Percentiles rank a stretch among this genome's conserved stretches.
Evolutionary conservation across 2,329 filamentous ascomycete species (phyloP).

Genomic region (Leptographium lundbergii): DNA sequence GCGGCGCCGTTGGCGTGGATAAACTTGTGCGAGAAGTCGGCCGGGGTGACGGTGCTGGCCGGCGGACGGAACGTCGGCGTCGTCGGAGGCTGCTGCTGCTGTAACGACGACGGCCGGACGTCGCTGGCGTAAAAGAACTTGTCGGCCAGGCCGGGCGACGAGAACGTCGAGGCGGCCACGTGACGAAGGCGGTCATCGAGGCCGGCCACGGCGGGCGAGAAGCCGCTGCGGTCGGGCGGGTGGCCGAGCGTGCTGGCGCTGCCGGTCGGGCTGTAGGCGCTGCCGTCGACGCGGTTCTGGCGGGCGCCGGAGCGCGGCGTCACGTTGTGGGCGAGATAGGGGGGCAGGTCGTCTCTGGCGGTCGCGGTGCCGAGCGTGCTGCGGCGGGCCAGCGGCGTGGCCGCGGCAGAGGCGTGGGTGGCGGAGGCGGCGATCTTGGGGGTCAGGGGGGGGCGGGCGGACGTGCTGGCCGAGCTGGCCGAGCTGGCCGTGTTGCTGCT

Average conservation of each 20-base stretch:
- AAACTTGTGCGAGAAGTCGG: conserved; percentile 46
- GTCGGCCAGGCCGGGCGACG: conserved; percentile 30
- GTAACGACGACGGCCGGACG: conserved; percentile 26
- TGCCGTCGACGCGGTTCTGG: conserved; percentile 58
- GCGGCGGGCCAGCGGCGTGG: conserved; percentile 29
- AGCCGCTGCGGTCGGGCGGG: conserved; percentile 43
- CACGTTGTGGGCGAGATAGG: conserved; percentile 52
- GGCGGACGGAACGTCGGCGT: background rate
- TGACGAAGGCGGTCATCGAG: conserved; percentile 12
- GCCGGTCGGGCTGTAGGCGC: conserved; percentile 12
- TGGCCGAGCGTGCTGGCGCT: no score
- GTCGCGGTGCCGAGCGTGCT: background rate
- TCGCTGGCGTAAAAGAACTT: conserved; percentile 94
- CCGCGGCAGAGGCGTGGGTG: background rate
- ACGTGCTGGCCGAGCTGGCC: no score
- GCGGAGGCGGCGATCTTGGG: conserved; percentile 38
- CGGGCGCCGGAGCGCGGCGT: conserved; percentile 69
- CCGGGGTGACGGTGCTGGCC: background rate
- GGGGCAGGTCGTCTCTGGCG: conserved; percentile 34
- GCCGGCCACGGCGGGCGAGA: conserved; percentile 18
- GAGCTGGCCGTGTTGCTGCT: conserved; percentile 15
- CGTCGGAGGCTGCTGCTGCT: background rate
- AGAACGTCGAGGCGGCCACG: conserved; percentile 14
- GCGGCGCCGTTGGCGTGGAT: conserved; percentile 57
- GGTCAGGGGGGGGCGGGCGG: conserved; percentile 32